Evolutionary conservation across 208 protist species (phyloP).

Genomic region (Hexamita inflata): DNA sequence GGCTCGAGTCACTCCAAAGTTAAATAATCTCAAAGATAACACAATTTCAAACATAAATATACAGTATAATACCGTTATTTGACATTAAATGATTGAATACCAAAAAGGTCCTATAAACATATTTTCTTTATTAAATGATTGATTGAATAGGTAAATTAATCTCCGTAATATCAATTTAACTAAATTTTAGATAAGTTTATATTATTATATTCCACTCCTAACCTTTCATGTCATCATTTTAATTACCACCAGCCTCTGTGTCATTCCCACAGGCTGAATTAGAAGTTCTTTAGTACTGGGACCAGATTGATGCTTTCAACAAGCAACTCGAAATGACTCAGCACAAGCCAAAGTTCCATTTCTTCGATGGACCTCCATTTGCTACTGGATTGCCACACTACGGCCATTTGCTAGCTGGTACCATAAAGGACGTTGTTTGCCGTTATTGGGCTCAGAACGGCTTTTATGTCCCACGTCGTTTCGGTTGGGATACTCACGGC

Average conservation of each 20-base stretch:
- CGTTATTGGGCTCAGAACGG: conserved; percentile 88
- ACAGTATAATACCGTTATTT: too few relatives aligned
- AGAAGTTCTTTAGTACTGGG: conserved; percentile 75
- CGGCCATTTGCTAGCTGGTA: conserved; percentile 93
- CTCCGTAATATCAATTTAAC: too few relatives aligned
- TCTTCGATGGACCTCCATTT: conserved; percentile 99
- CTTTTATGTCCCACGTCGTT: conserved; percentile 86
- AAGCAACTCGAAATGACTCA: conserved; percentile 68
- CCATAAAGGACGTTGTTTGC: conserved; percentile 97
- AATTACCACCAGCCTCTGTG: neutral
- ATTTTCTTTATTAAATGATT: too few relatives aligned
- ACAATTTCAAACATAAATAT: too few relatives aligned
- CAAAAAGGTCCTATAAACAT: too few relatives aligned
- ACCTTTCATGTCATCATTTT: too few relatives aligned
- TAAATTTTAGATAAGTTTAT: too few relatives aligned
- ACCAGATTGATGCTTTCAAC: conserved; percentile 80
- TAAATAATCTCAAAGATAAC: too few relatives aligned
- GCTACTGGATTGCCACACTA: conserved; percentile 99
- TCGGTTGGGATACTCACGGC: conserved; percentile 97
- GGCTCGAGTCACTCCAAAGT: too few relatives aligned
- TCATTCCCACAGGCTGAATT: conserved; percentile 76
- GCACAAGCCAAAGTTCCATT: conserved; percentile 52
- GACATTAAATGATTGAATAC: too few relatives aligned
- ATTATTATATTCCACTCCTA: too few relatives aligned
- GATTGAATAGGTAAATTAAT: too few relatives aligned